Conservation (phyloP, 768 basidiomycete genomes). For the Pleurotus platypus region DNA sequence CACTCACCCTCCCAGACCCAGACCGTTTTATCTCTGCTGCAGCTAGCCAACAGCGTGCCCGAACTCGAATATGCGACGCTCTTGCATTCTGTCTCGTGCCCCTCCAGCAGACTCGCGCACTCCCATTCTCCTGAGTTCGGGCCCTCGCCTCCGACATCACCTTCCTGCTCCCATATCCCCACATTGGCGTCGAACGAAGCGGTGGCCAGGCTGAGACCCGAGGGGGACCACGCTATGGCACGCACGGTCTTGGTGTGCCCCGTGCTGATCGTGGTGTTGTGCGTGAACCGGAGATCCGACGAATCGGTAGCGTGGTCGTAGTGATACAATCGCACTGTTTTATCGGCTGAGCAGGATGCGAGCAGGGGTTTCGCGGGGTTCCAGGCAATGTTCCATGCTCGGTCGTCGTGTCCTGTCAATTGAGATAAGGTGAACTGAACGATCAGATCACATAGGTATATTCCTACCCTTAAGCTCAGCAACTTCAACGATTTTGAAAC, state of each 20-base stretch:
- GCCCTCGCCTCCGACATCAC: slow-evolving; percentile 29
- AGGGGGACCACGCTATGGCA: slow-evolving; percentile 83
- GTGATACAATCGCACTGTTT: slow-evolving; percentile 80
- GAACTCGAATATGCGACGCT: slow-evolving; percentile 77
- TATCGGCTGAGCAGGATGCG: slow-evolving; percentile 94
- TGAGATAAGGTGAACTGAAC: neutral
- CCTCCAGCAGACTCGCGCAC: slow-evolving; percentile 81
- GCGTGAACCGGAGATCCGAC: slow-evolving; percentile 38
- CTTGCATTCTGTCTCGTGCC: slow-evolving; percentile 97
- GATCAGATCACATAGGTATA: neutral
- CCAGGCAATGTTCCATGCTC: slow-evolving; percentile 88
- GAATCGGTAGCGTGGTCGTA: slow-evolving; percentile 40
- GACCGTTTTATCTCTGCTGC: slow-evolving; percentile 94
- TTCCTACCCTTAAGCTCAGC: neutral
- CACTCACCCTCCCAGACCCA: slow-evolving; percentile 95
- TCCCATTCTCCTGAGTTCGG: slow-evolving; percentile 69
- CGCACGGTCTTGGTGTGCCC: slow-evolving; percentile 89
- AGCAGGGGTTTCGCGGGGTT: slow-evolving; percentile 78
- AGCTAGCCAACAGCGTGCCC: slow-evolving; percentile 86
- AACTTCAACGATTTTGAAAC: neutral
- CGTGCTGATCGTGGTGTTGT: slow-evolving; percentile 68
- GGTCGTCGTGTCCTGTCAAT: slow-evolving; percentile 66
- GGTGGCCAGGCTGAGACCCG: slow-evolving; percentile 81
- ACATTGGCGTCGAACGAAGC: slow-evolving; percentile 94
- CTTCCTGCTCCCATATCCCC: slow-evolving; percentile 82